These are phyloP conservation scores for Farysia itapuensis DNA, from an alignment of 1,284 basidiomycete genomes.

Conservation along the genomic window DNA sequence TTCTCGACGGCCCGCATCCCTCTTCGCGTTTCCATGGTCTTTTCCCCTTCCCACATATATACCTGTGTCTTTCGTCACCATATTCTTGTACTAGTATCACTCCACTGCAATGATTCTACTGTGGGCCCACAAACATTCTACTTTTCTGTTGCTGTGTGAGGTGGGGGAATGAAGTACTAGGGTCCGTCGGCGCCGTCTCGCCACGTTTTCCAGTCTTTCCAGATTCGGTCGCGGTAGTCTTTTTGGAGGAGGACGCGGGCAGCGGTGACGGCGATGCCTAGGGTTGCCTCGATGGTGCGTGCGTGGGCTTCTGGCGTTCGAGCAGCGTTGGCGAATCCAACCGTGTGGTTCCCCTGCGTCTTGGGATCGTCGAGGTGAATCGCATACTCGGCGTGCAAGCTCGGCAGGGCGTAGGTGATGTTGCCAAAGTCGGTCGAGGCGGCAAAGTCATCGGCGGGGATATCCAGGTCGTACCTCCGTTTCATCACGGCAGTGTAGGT, in stretches of 20 bases:
- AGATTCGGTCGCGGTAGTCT: conserved; percentile 50
- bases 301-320: conserved; percentile 48
- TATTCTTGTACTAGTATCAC: too few species aligned
- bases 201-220: conserved; percentile 37
- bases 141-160: too few species aligned
- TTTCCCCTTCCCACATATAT: too few species aligned
- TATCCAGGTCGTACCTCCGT: conserved; percentile 25
- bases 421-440: conserved; percentile 60
- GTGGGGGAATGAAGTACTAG: conserved; percentile 1
- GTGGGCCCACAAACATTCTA: too few species aligned
- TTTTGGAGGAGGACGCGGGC: conserved; percentile 58
- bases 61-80: too few species aligned
- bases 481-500: conserved; percentile 58
- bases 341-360: conserved; percentile 58
- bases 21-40: too few species aligned
- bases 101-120: too few species aligned
- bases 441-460: conserved; percentile 20
- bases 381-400: conserved; percentile 56
- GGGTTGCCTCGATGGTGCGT: conserved; percentile 57
- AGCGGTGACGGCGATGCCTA: conserved; percentile 58
- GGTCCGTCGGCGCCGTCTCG: conserved; percentile 26
- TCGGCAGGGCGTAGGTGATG: conserved; percentile 59
- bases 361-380: conserved; percentile 50
- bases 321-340: conserved; percentile 45
- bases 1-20: too few species aligned